Conservation (phyloP, 73 alveolate species). For the Tetrahymena borealis region DNA sequence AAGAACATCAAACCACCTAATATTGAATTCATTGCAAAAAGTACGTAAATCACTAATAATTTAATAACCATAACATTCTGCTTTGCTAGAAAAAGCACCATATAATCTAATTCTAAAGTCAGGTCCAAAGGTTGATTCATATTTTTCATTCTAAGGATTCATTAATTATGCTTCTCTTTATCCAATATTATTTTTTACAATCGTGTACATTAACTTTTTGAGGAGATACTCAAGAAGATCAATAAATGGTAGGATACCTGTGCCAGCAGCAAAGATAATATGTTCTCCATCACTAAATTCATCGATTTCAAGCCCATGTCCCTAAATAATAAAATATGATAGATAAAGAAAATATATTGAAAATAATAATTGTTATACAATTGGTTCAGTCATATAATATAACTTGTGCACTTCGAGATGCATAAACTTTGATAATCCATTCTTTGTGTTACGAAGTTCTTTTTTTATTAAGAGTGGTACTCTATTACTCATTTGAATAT, state of each 20-base stretch:
- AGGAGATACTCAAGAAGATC: slow-evolving; percentile 29
- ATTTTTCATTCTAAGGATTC: background rate
- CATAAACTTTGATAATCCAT: slow-evolving; percentile 16
- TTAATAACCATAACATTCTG: background rate
- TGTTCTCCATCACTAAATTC: slow-evolving; percentile 25
- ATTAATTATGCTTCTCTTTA: background rate
- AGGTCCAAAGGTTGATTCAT: background rate
- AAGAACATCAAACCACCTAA: background rate
- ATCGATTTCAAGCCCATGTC: slow-evolving; percentile 28
- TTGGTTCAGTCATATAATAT: slow-evolving; percentile 34
- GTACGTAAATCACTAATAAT: background rate
- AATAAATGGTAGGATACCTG: slow-evolving; percentile 32
- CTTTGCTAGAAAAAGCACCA: background rate
- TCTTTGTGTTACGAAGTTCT: background rate
- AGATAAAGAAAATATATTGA: background rate
- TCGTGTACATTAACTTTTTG: background rate
- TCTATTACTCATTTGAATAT: background rate
- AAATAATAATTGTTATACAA: background rate
- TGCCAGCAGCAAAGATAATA: slow-evolving; percentile 22
- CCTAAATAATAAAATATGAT: background rate
- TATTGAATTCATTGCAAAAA: background rate
- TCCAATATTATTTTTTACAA: background rate
- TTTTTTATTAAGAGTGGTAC: background rate
- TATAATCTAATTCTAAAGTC: background rate
- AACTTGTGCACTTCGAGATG: slow-evolving; percentile 15